A percentile compares a stretch with the other conserved stretches of the same genome.
Evolutionary conservation across 257 asterid genomes (phyloP).

Genomic region (Solanum rostratum): DNA sequence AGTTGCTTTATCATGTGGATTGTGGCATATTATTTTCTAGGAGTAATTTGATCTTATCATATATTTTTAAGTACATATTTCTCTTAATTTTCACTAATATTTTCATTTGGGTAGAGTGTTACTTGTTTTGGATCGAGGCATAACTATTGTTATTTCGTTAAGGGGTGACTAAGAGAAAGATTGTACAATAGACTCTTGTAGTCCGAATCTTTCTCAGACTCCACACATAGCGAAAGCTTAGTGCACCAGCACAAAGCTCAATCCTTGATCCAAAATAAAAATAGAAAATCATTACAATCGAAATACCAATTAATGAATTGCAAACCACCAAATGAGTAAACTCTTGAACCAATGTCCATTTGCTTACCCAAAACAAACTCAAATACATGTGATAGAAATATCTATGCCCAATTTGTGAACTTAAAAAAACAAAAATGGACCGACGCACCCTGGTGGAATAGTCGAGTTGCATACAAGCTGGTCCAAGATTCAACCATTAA

Average conservation of each 20-base stretch:
- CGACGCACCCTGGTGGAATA: not conserved
- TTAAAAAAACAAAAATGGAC: not conserved
- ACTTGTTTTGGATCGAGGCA: not conserved
- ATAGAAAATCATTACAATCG: not conserved
- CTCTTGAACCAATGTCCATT: not conserved
- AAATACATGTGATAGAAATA: not conserved
- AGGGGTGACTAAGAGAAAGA: not conserved
- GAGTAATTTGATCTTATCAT: not conserved
- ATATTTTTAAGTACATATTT: not conserved
- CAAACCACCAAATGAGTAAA: not conserved
- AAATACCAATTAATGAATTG: not conserved
- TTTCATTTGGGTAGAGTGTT: not conserved
- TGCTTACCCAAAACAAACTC: not conserved
- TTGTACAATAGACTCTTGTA: not conserved
- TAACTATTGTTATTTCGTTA: not conserved
- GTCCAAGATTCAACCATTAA: not conserved
- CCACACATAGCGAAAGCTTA: not conserved
- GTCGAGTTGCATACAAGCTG: not conserved
- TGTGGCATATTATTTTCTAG: not conserved
- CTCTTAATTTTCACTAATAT: not conserved
- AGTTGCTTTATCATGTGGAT: too few relatives aligned
- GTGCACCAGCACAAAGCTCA: not conserved
- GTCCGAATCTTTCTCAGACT: fast-evolving
- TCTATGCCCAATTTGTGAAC: not conserved
- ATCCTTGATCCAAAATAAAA: not conserved